Evolutionary conservation across 2,329 filamentous ascomycete genomes (phyloP).

Genomic region (Pseudocercospora crystallina): DNA sequence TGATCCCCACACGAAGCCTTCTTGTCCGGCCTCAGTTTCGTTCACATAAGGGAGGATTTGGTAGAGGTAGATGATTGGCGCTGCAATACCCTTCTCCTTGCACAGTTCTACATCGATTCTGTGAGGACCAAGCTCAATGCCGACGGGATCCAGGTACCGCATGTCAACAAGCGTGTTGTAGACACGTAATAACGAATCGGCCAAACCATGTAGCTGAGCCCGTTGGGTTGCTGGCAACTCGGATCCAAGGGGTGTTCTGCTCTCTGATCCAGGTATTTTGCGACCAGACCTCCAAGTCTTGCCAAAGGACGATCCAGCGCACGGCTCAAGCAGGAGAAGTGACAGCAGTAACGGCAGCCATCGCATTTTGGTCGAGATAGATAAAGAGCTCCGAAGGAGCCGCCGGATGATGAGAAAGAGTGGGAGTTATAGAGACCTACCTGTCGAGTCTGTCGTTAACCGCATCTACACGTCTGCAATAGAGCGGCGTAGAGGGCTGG

Average conservation of each 20-base stretch:
- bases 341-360: too few species aligned
- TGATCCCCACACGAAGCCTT: constrained; percentile 1
- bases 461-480: too few species aligned
- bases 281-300: too few species aligned
- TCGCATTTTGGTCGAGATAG: too few species aligned
- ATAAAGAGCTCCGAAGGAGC: too few species aligned
- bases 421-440: too few species aligned
- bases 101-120: constrained; percentile 1
- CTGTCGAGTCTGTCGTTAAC: too few species aligned
- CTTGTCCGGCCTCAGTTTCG: not conserved
- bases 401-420: too few species aligned
- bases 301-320: too few species aligned
- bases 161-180: constrained; percentile 3
- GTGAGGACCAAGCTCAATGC: not conserved
- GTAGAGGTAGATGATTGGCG: constrained; percentile 2
- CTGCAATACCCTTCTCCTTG: not conserved
- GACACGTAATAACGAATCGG: constrained; percentile 1
- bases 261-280: not conserved
- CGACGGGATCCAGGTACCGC: constrained; percentile 5
- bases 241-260: not conserved
- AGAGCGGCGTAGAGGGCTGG: too few species aligned
- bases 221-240: not conserved
- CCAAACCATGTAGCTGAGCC: not conserved
- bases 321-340: too few species aligned
- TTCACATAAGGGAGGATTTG: constrained; percentile 6